These are phyloP conservation scores for Diversispora eburnea DNA, from an alignment of 192 early-diverging fungal genomes.

Conservation along the genomic window DNA sequence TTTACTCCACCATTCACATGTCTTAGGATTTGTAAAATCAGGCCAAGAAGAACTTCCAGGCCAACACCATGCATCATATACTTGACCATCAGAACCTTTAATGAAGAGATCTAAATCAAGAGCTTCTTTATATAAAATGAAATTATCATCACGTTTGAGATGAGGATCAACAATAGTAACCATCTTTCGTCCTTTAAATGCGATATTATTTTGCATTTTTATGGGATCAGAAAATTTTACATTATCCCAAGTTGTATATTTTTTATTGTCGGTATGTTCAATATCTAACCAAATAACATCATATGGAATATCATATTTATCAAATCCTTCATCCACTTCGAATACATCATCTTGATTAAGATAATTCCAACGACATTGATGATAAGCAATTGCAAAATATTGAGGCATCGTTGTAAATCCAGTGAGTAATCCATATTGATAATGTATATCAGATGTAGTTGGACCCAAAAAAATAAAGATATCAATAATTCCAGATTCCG, in stretches of 20 bases:
- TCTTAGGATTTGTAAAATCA: slow-evolving; percentile 81
- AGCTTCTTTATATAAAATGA: slow-evolving; percentile 75
- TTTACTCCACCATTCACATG: slow-evolving; percentile 74
- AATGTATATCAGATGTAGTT: slow-evolving; percentile 59
- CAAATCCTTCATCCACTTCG: slow-evolving; percentile 82
- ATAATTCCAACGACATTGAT: slow-evolving; percentile 99
- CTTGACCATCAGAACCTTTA: slow-evolving; percentile 64
- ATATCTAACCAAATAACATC: slow-evolving; percentile 99
- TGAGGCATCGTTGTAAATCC: slow-evolving; percentile 84
- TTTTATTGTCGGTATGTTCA: slow-evolving; percentile 98
- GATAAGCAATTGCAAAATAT: slow-evolving; percentile 87
- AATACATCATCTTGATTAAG: slow-evolving; percentile 84
- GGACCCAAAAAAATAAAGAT: slow-evolving; percentile 82
- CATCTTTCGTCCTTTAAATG: slow-evolving; percentile 76
- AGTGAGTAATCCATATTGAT: slow-evolving; percentile 72
- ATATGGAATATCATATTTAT: slow-evolving; percentile 88
- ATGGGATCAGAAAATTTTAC: slow-evolving; percentile 85
- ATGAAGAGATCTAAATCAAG: slow-evolving; percentile 71
- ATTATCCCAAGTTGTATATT: slow-evolving; percentile 96
- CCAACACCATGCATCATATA: slow-evolving; percentile 99
- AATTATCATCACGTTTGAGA: slow-evolving; percentile 81
- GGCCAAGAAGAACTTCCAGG: slow-evolving; percentile 90
- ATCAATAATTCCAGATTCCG: slow-evolving; percentile 89
- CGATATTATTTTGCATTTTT: slow-evolving; percentile 78
- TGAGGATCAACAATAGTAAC: slow-evolving; percentile 98